These are phyloP conservation scores for Suaeda aralocaspica DNA, from an alignment of 148 eudicot species.

Conservation along the genomic window DNA sequence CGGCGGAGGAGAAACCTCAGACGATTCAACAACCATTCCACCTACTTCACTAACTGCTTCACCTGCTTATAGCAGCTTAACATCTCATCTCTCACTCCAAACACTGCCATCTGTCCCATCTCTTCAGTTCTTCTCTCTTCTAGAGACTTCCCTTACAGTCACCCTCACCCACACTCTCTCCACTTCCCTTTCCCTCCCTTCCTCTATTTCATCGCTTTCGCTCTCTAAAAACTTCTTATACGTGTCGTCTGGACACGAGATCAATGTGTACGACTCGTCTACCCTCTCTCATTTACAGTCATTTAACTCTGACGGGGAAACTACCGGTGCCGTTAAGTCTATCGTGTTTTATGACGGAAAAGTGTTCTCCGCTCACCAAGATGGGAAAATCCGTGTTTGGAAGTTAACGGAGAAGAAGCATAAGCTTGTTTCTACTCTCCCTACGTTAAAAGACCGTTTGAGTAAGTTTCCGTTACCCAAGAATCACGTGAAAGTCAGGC, in stretches of 20 bases:
- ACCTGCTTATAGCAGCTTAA: constrained; percentile 26
- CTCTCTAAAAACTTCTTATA: constrained; percentile 45
- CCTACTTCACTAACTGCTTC: not conserved
- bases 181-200: constrained; percentile 28
- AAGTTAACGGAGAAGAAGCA: constrained; percentile 30
- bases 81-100: constrained; percentile 47
- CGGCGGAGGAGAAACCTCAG: not conserved
- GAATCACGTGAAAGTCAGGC: constrained; percentile 63
- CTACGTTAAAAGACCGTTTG: constrained; percentile 52
- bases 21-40: not conserved
- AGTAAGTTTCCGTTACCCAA: constrained; percentile 40
- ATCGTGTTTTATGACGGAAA: constrained; percentile 36
- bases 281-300: constrained; percentile 33
- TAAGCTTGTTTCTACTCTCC: constrained; percentile 45
- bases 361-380: constrained; percentile 67
- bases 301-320: constrained; percentile 23
- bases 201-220: constrained; percentile 28
- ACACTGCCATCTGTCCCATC: constrained; percentile 72
- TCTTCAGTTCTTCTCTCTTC: constrained; percentile 44
- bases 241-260: constrained; percentile 45
- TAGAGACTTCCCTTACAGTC: constrained; percentile 15
- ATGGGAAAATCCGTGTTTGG: constrained; percentile 71
- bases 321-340: constrained; percentile 52
- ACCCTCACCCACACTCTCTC: constrained; percentile 26
- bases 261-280: constrained; percentile 41